Base-by-base conservation (phyloP, 805 yeast species). In the Metschnikowia chrysomelidarum region DNA sequence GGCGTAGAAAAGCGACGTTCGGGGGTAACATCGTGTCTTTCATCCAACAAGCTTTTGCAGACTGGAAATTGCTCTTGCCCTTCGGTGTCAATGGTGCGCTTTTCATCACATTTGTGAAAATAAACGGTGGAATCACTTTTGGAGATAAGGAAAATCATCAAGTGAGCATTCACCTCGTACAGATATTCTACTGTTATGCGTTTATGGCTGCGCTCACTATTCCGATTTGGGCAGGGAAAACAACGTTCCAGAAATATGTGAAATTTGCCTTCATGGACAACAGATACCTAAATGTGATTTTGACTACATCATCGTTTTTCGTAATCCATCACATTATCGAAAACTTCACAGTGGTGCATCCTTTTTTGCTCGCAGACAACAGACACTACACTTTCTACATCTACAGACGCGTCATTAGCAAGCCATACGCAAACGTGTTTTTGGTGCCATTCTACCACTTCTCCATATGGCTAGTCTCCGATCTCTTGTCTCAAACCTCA, bases 101-200 rank as follows among this genome's bases (percentile, higher is more conserved):
- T 1, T 91, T 88, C 56, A 64, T 56, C 3, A 56, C 53, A 1
- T 91, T 88, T 52, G 54, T 88, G 24, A 44, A 71, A 19, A 49
- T 63, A 49, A 93, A 93, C 49, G 86, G 87, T 12, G 94, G 96
- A 0, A 80, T 93, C 25, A 82, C 98, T 0, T 69, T 91, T 30
- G 98, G 98, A 2, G 98, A 93, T 54, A 86, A 87, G 57, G 80
- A 78, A 20, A 89, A 91, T 57, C 98, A 93, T 56, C 65, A 69
- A 22, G 71, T 80, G 2, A 76, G 79, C 2, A 41, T 84, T 2
- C 96, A 93, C 56, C 22, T 82, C 4, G 87, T 82, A 6, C 98
- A 93, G 57, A 42, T 89, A 1, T 81, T 87, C 45, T 93, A 93
- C 57, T 87, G 91, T 53, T 60, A 75, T 17, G 54, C 78, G 4